phyloP scores from a whole-genome alignment of 176 grass and related monocot species.

The Phoenix dactylifera region DNA sequence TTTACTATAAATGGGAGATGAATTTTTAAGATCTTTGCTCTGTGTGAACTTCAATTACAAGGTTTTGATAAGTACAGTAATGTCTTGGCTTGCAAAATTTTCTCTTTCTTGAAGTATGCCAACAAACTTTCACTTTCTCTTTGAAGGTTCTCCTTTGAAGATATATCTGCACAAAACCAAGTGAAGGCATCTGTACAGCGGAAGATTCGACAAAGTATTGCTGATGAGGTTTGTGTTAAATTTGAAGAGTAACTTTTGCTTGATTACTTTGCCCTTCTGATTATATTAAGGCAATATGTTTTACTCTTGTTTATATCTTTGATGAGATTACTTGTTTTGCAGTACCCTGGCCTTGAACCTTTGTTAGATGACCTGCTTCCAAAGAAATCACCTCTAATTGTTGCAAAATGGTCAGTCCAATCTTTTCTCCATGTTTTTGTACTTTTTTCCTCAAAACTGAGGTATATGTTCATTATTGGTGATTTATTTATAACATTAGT shows the following conservation, averaged over 20 bases:
- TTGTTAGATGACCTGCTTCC: slow-evolving; percentile 86
- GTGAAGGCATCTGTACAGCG: slow-evolving; percentile 85
- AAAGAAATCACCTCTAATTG: slow-evolving; percentile 79
- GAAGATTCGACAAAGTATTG: slow-evolving; percentile 81
- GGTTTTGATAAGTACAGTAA: too few species aligned
- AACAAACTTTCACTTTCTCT: neutral
- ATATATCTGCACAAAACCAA: slow-evolving; percentile 97
- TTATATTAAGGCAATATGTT: neutral
- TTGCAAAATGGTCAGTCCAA: slow-evolving; percentile 72
- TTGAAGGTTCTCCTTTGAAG: slow-evolving; percentile 73
- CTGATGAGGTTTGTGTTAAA: slow-evolving; percentile 50
- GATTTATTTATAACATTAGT: too few species aligned
- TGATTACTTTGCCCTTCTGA: neutral
- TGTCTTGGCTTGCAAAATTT: neutral
- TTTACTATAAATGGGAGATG: too few species aligned
- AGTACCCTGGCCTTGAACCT: slow-evolving; percentile 92
- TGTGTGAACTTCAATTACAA: too few species aligned
- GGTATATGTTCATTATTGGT: neutral
- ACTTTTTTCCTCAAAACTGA: neutral
- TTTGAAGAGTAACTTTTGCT: neutral
- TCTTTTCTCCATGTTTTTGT: neutral
- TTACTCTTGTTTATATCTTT: slow-evolving; percentile 4
- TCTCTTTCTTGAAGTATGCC: neutral
- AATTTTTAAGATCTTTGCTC: too few species aligned
- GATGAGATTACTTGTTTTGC: slow-evolving; percentile 22